Percentiles rank a stretch among this genome's conserved stretches.
Conservation (phyloP, 805 yeast species). For the Cephaloascus albidus region DNA sequence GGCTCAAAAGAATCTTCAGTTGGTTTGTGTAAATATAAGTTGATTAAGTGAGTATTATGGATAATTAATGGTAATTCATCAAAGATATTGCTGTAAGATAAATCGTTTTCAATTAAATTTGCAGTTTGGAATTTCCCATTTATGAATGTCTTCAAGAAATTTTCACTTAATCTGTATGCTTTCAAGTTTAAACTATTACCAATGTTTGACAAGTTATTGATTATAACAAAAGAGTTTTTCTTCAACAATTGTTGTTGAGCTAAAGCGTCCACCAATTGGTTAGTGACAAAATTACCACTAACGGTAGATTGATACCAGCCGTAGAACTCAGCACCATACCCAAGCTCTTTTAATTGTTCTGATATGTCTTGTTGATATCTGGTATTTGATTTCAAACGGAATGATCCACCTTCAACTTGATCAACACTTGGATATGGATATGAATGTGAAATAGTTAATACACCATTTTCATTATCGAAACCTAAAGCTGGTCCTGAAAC, state of each 20-base stretch:
- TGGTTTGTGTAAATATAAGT: conserved; percentile 35
- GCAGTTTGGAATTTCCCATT: conserved; percentile 61
- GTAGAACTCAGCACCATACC: conserved; percentile 58
- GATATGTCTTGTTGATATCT: conserved; percentile 64
- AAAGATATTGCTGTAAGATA: conserved; percentile 57
- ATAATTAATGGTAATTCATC: conserved; percentile 63
- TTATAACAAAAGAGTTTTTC: conserved; percentile 47
- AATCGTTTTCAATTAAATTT: conserved; percentile 46
- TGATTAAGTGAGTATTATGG: conserved; percentile 59
- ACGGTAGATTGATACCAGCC: conserved; percentile 77
- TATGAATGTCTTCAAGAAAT: conserved; percentile 45
- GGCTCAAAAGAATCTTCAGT: conserved; percentile 6
- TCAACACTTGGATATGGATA: conserved; percentile 60
- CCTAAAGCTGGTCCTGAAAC: conserved; percentile 71
- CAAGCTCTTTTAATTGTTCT: conserved; percentile 49
- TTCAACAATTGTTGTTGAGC: conserved; percentile 50
- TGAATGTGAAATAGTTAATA: conserved; percentile 44
- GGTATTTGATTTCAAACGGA: conserved; percentile 49
- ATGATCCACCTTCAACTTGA: conserved; percentile 54
- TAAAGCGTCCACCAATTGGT: conserved; percentile 60
- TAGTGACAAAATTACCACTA: conserved; percentile 61
- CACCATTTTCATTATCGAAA: conserved; percentile 47
- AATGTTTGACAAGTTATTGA: conserved; percentile 64
- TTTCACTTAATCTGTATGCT: conserved; percentile 58
- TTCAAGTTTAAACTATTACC: conserved; percentile 57